Base-by-base conservation (phyloP, 306 rosid genomes). In the Vicia sativa region DNA sequence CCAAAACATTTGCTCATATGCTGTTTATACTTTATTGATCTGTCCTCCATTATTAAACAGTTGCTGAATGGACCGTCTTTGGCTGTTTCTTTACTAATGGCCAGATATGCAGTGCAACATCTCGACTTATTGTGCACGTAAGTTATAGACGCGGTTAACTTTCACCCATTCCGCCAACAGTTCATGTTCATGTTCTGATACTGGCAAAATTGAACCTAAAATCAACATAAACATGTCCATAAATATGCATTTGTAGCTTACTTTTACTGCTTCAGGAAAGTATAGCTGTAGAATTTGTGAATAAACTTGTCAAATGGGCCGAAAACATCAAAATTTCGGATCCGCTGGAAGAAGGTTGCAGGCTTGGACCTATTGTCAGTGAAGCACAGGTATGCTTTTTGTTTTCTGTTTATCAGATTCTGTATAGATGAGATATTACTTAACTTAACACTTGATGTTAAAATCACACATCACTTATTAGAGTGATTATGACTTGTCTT, bases 41-140 rank as follows among this genome's bases (percentile, higher is more conserved):
- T 21, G 25, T 65, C 73, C 34, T 75, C 63, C 70, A 31, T 84
- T 59, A 70, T 73, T 65, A 62, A 84, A 73, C 81, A 93, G 98
- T 95, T 86, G 98, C 81, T 65, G 98, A 93, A 74, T 93, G 98
- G 98, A 72, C 96, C 16, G 29, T 69, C 54, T 88, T 90, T 67
- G 98, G 98, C 67, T 76, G 89, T 89, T 93, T 90, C 84, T 90
- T 96, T 95, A 88, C 97, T 63, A 93, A 93, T 79, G 98, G 98
- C 74, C 98, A 93, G 85, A 93, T 93, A 58, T 93, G 98, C 87
- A 93, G 97, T 76, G 98, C 98, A 74, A 93, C 98, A 62, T 93
- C 98, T 57, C 97, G 98, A 46, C 92, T 93, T 69, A 78, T 93
- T 77, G 68, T 93, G 71, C 98, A 90, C 26, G 98, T 90, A 85